Percentiles rank a stretch among this genome's conserved stretches.
These are phyloP conservation scores for Heterobasidion irregulare DNA, from an alignment of 1,284 basidiomycete genomes.

Conservation along the genomic window DNA sequence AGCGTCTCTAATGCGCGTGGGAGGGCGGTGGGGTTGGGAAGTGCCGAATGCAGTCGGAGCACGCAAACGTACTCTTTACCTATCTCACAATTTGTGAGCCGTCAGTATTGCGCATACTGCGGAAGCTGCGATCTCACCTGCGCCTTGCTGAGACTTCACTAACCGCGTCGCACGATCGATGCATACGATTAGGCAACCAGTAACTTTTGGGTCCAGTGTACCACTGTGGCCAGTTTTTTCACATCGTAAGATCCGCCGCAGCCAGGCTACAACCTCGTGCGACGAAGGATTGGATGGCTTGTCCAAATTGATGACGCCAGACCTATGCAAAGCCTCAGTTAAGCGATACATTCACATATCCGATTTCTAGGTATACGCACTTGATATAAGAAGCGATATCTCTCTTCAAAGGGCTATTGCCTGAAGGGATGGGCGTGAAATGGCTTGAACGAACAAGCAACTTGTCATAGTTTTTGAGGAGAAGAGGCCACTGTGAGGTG, in stretches of 20 bases:
- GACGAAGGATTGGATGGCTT: constrained; percentile 99
- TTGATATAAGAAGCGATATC: constrained; percentile 90
- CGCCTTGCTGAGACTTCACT: constrained; percentile 98
- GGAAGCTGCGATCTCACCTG: constrained; percentile 44
- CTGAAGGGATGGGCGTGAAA: constrained; percentile 94
- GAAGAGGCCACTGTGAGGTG: constrained; percentile 95
- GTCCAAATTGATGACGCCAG: constrained; percentile 98
- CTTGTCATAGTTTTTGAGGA: constrained; percentile 99
- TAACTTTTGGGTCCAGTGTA: constrained; percentile 98
- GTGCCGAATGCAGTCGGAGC: constrained; percentile 80
- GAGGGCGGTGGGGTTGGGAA: constrained; percentile 79
- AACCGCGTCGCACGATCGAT: constrained; percentile 99
- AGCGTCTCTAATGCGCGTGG: constrained; percentile 94
- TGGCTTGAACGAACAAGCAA: constrained; percentile 90
- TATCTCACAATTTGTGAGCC: constrained; percentile 17
- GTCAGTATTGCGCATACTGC: not conserved
- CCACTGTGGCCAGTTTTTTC: constrained; percentile 99
- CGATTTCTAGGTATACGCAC: constrained; percentile 29
- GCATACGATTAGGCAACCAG: constrained; percentile 97
- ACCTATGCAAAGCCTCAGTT: constrained; percentile 36
- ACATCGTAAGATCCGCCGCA: constrained; percentile 89
- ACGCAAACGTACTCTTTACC: constrained; percentile 99
- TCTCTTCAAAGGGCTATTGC: constrained; percentile 89
- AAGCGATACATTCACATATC: not conserved
- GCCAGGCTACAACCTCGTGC: constrained; percentile 99